A percentile compares a stretch with the other conserved stretches of the same genome.
phyloP scores from a whole-genome alignment of 1,284 basidiomycete species.

The Ceratobasidium sp. region DNA sequence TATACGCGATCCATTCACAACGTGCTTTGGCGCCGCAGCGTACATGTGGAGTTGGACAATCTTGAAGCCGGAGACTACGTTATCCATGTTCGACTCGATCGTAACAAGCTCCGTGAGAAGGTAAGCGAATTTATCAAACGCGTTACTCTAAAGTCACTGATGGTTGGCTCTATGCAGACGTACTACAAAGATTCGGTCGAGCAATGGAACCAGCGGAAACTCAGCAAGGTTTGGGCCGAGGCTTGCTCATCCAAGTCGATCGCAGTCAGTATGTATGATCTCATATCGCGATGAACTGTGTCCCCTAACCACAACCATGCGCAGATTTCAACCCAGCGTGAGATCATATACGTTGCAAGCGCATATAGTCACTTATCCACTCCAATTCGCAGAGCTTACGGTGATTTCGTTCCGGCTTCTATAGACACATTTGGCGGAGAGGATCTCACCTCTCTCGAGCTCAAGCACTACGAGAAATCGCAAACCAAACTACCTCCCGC shows the following conservation, averaged over 20 bases:
- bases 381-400: not conserved
- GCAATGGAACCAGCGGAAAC: constrained; percentile 47
- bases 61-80: constrained; percentile 39
- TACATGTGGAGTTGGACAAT: constrained; percentile 27
- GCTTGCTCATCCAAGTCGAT: constrained; percentile 43
- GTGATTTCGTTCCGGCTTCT: constrained; percentile 28
- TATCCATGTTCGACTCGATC: constrained; percentile 33
- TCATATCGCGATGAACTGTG: not conserved
- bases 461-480: constrained; percentile 9
- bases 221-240: constrained; percentile 46
- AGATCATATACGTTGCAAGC: not conserved
- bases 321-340: constrained; percentile 45
- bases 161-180: constrained; percentile 10
- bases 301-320: not conserved
- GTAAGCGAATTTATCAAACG: not conserved
- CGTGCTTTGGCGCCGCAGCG: constrained; percentile 28
- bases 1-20: constrained; percentile 29
- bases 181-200: constrained; percentile 32
- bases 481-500: constrained; percentile 18
- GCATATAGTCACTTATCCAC: not conserved
- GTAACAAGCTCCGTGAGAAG: constrained; percentile 35
- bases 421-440: constrained; percentile 35
- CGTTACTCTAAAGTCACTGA: no score
- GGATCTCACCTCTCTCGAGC: constrained; percentile 43
- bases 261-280: constrained; percentile 42